These are phyloP conservation scores for Globisporangium irregulare DNA, from an alignment of 352 stramenopile genomes.

Conservation along the genomic window DNA sequence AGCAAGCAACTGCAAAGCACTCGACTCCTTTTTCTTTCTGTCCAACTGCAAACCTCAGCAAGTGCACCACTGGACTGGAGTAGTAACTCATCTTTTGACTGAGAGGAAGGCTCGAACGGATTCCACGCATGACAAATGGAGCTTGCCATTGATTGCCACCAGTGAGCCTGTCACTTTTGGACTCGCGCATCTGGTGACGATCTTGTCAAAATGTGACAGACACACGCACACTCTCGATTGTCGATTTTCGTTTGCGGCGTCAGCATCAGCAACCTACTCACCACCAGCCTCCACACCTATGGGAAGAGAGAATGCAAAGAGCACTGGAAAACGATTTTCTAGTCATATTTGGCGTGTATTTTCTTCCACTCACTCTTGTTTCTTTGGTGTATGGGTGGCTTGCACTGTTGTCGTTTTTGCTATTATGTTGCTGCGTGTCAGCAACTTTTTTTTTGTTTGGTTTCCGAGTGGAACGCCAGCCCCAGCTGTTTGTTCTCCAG, in stretches of 20 bases:
- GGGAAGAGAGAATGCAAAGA: not conserved
- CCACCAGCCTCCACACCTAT: too few relatives aligned
- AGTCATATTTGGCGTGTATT: not conserved
- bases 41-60: too few relatives aligned
- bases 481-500: too few relatives aligned
- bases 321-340: not conserved
- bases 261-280: not conserved
- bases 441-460: not conserved
- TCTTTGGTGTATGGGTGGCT: not conserved
- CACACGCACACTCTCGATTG: not conserved
- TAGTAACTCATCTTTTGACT: too few relatives aligned
- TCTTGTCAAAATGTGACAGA: not conserved
- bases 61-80: too few relatives aligned
- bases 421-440: not conserved
- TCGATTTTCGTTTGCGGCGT: not conserved
- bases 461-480: not conserved
- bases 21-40: too few relatives aligned
- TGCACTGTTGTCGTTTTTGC: not conserved
- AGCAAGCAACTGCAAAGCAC: too few relatives aligned
- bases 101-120: too few relatives aligned
- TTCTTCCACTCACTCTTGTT: not conserved
- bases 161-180: too few relatives aligned
- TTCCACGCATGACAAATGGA: too few relatives aligned
- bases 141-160: too few relatives aligned
- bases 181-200: not conserved